These are phyloP conservation scores for Malassezia furfur DNA, from an alignment of 1,284 basidiomycete species.

Conservation along the genomic window DNA sequence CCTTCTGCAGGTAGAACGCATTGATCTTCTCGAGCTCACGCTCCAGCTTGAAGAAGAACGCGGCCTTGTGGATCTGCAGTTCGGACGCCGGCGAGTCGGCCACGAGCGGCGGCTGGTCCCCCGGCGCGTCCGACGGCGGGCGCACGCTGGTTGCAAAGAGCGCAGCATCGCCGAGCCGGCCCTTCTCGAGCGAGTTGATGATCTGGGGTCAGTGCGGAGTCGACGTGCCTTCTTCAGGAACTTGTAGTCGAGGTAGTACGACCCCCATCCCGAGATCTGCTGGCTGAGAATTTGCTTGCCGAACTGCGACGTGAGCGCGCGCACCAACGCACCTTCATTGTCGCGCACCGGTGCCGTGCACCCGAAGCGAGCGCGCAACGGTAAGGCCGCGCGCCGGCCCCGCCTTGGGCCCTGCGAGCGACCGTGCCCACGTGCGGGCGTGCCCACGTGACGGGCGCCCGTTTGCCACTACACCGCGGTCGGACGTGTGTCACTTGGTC, in stretches of 20 bases:
- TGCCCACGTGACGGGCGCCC: constrained; percentile 10
- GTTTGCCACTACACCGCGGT: constrained; percentile 8
- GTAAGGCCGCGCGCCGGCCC: background rate
- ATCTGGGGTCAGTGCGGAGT: constrained; percentile 53
- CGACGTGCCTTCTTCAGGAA: constrained; percentile 67
- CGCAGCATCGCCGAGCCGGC: constrained; percentile 77
- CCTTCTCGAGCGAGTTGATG: constrained; percentile 90
- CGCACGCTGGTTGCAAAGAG: constrained; percentile 73
- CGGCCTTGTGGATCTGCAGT: constrained; percentile 71
- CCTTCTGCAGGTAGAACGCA: constrained; percentile 96
- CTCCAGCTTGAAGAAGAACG: constrained; percentile 98
- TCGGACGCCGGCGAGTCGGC: constrained; percentile 35
- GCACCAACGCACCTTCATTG: constrained; percentile 15
- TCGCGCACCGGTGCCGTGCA: background rate
- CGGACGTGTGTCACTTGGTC: background rate
- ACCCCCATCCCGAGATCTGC: constrained; percentile 93
- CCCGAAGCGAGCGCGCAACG: background rate
- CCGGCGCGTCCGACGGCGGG: constrained; percentile 49
- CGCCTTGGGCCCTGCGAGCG: background rate
- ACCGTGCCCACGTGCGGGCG: constrained; percentile 1
- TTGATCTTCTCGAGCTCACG: constrained; percentile 99
- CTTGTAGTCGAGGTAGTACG: constrained; percentile 97
- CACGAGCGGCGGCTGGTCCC: constrained; percentile 22
- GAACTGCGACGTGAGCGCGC: constrained; percentile 58
- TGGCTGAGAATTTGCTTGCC: constrained; percentile 95